Conservation (phyloP, 495 filamentous ascomycete genomes). For the Neurospora hispaniola region DNA sequence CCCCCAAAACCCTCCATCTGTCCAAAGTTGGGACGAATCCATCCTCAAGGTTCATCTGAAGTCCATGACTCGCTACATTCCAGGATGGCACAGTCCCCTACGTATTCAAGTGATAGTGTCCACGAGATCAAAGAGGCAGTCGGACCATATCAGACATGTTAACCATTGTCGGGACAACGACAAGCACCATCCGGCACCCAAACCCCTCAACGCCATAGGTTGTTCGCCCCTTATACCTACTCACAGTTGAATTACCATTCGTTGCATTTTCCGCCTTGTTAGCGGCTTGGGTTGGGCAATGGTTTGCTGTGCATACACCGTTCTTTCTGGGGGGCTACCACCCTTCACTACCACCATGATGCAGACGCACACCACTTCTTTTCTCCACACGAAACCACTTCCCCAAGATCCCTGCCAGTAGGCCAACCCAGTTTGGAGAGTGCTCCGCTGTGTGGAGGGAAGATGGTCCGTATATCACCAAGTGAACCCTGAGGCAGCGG, state of each 20-base stretch:
- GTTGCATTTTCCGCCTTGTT: background rate
- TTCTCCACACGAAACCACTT: constrained; percentile 23
- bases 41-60: background rate
- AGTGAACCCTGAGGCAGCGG: constrained; percentile 16
- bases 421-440: constrained; percentile 15
- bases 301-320: background rate
- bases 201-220: background rate
- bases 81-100: background rate
- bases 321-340: background rate
- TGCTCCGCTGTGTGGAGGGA: constrained; percentile 12
- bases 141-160: background rate
- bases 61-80: background rate
- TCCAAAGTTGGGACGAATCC: background rate
- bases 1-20: background rate
- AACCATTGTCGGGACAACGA: background rate
- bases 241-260: background rate
- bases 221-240: background rate
- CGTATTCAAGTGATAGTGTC: background rate
- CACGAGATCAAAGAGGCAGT: background rate
- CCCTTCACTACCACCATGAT: constrained; percentile 13
- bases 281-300: background rate
- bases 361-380: constrained; percentile 1
- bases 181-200: background rate
- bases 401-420: constrained; percentile 17
- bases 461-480: constrained; percentile 26